phyloP scores from a whole-genome alignment of 257 asterid genomes.

The Voacanga thouarsii region DNA sequence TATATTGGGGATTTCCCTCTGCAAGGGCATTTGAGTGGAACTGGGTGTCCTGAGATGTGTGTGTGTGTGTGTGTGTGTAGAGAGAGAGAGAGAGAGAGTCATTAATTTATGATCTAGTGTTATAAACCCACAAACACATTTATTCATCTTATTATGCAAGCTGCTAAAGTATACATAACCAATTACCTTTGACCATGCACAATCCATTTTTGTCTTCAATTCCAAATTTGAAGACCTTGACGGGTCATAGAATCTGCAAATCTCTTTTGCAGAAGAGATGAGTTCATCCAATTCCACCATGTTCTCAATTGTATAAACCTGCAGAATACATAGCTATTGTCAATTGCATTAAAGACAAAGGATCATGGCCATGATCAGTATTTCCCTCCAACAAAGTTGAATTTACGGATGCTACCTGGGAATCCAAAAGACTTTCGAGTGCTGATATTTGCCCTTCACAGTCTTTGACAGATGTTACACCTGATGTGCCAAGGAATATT shows the following conservation, averaged over 20 bases:
- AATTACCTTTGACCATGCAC: constrained; percentile 55
- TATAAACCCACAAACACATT: background rate
- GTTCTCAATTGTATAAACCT: constrained; percentile 53
- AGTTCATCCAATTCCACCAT: constrained; percentile 36
- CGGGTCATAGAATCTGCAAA: constrained; percentile 57
- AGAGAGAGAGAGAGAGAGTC: background rate
- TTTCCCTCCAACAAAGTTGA: background rate
- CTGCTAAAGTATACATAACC: background rate
- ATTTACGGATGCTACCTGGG: constrained; percentile 42
- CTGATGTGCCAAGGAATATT: constrained; percentile 30
- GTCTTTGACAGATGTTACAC: constrained; percentile 40
- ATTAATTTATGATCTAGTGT: background rate
- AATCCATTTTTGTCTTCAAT: constrained; percentile 45
- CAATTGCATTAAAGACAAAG: constrained; percentile 3
- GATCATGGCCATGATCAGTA: constrained; percentile 1
- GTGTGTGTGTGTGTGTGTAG: too few species aligned
- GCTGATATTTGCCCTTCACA: constrained; percentile 51
- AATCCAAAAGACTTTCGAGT: constrained; percentile 79
- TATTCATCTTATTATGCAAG: background rate
- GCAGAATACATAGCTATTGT: constrained; percentile 15
- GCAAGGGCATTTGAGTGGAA: background rate
- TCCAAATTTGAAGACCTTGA: constrained; percentile 36
- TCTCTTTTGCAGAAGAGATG: constrained; percentile 37
- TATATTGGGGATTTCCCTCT: background rate
- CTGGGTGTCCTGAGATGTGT: background rate